Evolutionary conservation across 257 asterid species (phyloP).

Genomic region (Solanum bukasovii): DNA sequence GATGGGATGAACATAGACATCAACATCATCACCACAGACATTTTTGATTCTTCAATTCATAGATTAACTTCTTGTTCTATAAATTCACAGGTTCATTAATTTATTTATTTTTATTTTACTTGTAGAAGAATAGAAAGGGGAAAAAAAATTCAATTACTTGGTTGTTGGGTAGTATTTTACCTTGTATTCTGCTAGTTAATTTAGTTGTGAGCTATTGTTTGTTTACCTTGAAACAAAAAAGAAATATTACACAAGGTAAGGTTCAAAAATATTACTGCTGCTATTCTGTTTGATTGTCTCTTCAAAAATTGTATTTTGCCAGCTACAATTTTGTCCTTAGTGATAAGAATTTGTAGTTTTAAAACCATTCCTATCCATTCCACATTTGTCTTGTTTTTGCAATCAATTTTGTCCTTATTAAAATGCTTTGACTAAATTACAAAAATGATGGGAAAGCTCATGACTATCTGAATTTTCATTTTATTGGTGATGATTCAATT

Average conservation of each 20-base stretch:
- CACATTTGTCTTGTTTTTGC: not conserved
- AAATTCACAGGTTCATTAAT: not conserved
- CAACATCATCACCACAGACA: slow-evolving; percentile 44
- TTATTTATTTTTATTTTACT: not conserved
- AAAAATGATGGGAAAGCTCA: too few species aligned
- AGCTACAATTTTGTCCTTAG: not conserved
- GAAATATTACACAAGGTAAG: not conserved
- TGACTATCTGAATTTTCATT: too few species aligned
- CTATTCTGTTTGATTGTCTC: not conserved
- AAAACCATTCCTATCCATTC: not conserved
- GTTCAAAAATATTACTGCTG: not conserved
- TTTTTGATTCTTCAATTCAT: slow-evolving; percentile 3
- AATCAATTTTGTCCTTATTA: not conserved
- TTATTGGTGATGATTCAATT: too few species aligned
- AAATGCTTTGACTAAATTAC: not conserved
- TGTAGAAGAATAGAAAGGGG: not conserved
- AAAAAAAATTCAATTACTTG: not conserved
- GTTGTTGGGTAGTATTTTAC: not conserved
- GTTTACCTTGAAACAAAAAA: not conserved
- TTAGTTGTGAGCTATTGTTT: not conserved
- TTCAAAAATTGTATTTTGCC: not conserved
- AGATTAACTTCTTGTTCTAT: not conserved
- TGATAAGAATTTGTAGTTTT: not conserved
- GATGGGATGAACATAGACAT: slow-evolving; percentile 49
- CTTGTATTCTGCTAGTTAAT: not conserved